A percentile compares a stretch with the other conserved stretches of the same genome.
Conservation (phyloP, 2,329 filamentous ascomycete species). For the Bipolaris zeicola region DNA sequence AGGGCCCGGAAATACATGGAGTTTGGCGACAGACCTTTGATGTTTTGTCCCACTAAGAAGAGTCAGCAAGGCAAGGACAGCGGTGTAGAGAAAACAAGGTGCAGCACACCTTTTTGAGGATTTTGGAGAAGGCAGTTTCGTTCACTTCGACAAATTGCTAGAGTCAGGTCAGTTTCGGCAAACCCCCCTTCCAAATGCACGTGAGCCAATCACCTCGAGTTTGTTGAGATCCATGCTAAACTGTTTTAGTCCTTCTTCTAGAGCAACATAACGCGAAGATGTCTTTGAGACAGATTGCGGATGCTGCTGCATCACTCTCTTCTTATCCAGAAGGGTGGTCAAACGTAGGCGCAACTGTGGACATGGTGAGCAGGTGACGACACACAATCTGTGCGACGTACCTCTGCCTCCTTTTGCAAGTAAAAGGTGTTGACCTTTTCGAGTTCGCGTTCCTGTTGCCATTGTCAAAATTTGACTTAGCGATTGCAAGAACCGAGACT, state of each 20-base stretch:
- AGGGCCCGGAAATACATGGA: conserved; percentile 19
- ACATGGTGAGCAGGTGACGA: conserved; percentile 21
- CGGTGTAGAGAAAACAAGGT: not conserved
- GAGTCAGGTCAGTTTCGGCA: conserved; percentile 33
- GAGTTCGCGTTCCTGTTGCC: conserved; percentile 82
- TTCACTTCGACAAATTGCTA: conserved; percentile 98
- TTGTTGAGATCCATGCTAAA: conserved; percentile 98
- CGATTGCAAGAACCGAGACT: not conserved
- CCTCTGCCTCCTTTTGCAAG: conserved; percentile 96
- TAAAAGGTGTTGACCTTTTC: conserved; percentile 99
- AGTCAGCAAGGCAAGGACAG: conserved; percentile 42
- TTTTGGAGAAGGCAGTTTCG: conserved; percentile 96
- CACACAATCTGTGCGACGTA: conserved; percentile 51
- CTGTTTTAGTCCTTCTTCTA: conserved; percentile 96
- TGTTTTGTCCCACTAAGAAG: conserved; percentile 88
- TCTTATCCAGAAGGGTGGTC: conserved; percentile 92
- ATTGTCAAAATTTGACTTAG: conserved; percentile 11
- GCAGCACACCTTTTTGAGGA: conserved; percentile 81
- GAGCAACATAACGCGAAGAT: conserved; percentile 89
- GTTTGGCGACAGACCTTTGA: conserved; percentile 69
- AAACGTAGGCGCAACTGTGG: conserved; percentile 88
- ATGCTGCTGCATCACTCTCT: conserved; percentile 84
- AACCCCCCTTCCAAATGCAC: conserved; percentile 4
- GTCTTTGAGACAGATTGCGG: conserved; percentile 77
- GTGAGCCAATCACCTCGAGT: conserved; percentile 64